Evolutionary conservation across 192 early-diverging fungal genomes (phyloP).

Genomic region (Funneliformis mosseae): DNA sequence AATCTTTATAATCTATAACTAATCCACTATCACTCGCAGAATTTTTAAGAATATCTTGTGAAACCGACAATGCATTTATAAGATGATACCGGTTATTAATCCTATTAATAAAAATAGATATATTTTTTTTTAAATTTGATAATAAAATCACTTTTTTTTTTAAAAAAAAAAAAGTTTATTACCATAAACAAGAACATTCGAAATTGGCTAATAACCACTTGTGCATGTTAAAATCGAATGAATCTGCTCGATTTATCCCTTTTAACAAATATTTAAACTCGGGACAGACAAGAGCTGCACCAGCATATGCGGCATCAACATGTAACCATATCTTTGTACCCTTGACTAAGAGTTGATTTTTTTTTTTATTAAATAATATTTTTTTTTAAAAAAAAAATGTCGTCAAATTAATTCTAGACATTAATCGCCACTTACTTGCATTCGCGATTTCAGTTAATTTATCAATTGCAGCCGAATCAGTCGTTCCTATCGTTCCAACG

Average conservation of each 20-base stretch:
- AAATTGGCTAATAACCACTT: conserved; percentile 69
- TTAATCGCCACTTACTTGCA: conserved; percentile 33
- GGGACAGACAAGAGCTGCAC: conserved; percentile 56
- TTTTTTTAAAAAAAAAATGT: background rate
- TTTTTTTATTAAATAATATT: background rate
- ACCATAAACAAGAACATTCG: conserved; percentile 54
- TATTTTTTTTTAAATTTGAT: background rate
- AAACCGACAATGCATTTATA: background rate
- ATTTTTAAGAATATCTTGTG: conserved; percentile 8
- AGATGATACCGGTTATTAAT: background rate
- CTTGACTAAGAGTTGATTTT: conserved; percentile 2
- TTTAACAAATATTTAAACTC: conserved; percentile 53
- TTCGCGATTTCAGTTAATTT: conserved; percentile 56
- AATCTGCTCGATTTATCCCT: conserved; percentile 60
- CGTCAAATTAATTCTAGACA: background rate
- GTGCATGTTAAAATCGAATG: conserved; percentile 64
- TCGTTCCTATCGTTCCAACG: conserved; percentile 66
- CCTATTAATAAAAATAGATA: background rate
- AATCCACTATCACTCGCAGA: conserved; percentile 1
- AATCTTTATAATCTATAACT: conserved; percentile 10
- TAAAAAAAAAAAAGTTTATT: background rate
- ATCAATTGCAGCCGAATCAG: conserved; percentile 58
- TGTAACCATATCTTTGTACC: conserved; percentile 59
- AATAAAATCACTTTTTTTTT: background rate
- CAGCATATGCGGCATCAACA: conserved; percentile 70